Evolutionary conservation across 257 asterid species (phyloP), one percentile per base, ranked within the genome.

Genomic region (Scutellaria minor): DNA sequence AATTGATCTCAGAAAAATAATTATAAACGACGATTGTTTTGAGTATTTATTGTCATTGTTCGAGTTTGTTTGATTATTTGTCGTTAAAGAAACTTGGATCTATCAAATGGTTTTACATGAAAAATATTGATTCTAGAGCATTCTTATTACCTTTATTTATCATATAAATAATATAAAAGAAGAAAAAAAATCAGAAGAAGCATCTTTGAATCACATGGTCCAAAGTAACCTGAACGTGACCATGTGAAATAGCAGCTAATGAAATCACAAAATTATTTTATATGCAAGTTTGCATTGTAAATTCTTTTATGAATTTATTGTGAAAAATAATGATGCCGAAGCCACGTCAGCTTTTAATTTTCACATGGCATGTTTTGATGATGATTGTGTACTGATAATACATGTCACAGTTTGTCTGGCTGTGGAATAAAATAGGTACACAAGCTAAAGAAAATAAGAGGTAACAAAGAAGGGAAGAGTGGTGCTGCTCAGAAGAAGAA

Each of bases 401-500:
- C 55, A 69, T 56, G 57, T 70, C 59, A 61, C 92, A 89, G 96
- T 86, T 83, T 92, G 96, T 64, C 79, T 86, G 89, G 89, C 90
- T 78, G 95, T 92, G 90, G 95, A 90, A 81, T 84, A 72, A 24
- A 82, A 81, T 68, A 80, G 85, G 83, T 56, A 53, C 80, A 55
- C 83, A 67, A 52, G 65, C 24, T 76, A 52, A 46, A 22, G 18
- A 47, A 39, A 58, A 56, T 24, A 24, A 24, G 27, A 64, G 63
- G 74, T 58, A 42, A 72, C 78, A 81, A 55, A 57, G 37, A 14
- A 62, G 74, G 79, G 77, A 75, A 60, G 74, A 75, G 47, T 44
- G 79, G 79, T 64, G 87, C 96, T 88, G 90, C 88, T 90, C 94
- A 85, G 96, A 81, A 73, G 79, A 72, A 85, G 55, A 77, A 70